Evolutionary conservation across 768 basidiomycete species (phyloP), one percentile per base, ranked within the genome.

Genomic region (Tylopilus sp.): DNA sequence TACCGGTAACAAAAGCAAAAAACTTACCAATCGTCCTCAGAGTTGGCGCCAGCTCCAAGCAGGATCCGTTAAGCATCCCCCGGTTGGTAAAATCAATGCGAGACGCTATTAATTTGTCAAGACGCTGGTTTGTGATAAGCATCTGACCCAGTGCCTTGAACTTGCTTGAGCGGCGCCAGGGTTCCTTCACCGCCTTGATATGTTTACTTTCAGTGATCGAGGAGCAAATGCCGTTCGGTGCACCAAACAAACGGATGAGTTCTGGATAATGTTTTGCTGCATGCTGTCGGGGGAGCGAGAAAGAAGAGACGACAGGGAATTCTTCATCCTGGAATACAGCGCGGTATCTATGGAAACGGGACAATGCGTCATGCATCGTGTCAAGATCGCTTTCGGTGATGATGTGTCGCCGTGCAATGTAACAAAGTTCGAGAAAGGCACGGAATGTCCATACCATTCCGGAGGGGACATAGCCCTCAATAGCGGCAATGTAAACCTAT

Each of bases 111-210:
- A 54, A 10, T 13, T 16, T 0, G n/a, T n/a, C n/a, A n/a, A n/a
- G n/a, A n/a, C n/a, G n/a, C n/a, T n/a, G n/a, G n/a, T n/a, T n/a
- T n/a, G n/a, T n/a, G n/a, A n/a, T n/a, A n/a, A n/a, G n/a, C n/a
- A n/a, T n/a, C n/a, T n/a, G n/a, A n/a, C n/a, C n/a, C n/a, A n/a
- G n/a, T n/a, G n/a, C n/a, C n/a, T n/a, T n/a, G n/a, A n/a, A n/a
- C n/a, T n/a, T n/a, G 28, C 26, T 54, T 14, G 53, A 54, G 6
- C 9, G n/a, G 14, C 6, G 13, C 41, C 41, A 54, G 11, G 47
- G 47, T n/a, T 54, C 53, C 13, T 54, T 48, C 0, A 54, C 47
- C 0, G 47, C 46, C 22, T 54, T n/a, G n/a, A n/a, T n/a, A n/a
- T n/a, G n/a, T n/a, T n/a, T n/a, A n/a, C n/a, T n/a, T n/a, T n/a